Evolutionary conservation across 2,329 filamentous ascomycete species (phyloP).

Genomic region (Niveomyces coronatus): DNA sequence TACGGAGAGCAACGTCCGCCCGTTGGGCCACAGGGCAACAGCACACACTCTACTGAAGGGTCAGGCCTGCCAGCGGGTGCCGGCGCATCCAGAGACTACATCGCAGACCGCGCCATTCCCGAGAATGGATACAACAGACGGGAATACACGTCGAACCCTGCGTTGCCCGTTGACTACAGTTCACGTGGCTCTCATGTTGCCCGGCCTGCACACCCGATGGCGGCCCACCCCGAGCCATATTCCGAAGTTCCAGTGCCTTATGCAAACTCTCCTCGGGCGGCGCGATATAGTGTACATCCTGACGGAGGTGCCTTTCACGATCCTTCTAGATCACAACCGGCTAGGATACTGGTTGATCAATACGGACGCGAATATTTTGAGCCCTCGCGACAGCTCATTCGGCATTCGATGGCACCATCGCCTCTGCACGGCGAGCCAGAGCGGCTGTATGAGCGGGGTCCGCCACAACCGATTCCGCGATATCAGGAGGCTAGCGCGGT

Average conservation of each 20-base stretch:
- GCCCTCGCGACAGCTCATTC: slow-evolving; percentile 33
- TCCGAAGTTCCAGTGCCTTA: slow-evolving; percentile 33
- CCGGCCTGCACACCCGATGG: slow-evolving; percentile 32
- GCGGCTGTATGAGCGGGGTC: slow-evolving; percentile 55
- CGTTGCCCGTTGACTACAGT: slow-evolving; percentile 27
- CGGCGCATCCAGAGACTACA: slow-evolving; percentile 1
- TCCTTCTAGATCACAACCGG: slow-evolving; percentile 40
- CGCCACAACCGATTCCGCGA: slow-evolving; percentile 40
- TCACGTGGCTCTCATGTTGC: slow-evolving; percentile 27
- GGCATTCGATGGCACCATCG: slow-evolving; percentile 45
- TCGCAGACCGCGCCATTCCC: slow-evolving; percentile 13
- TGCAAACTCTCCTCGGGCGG: slow-evolving; percentile 30
- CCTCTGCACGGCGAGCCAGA: slow-evolving; percentile 37
- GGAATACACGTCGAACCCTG: slow-evolving; percentile 19
- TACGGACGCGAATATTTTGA: slow-evolving; percentile 71
- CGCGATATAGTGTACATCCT: slow-evolving; percentile 38
- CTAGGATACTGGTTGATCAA: slow-evolving; percentile 70
- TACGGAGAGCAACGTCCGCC: not conserved
- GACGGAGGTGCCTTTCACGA: slow-evolving; percentile 41
- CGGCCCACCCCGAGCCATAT: slow-evolving; percentile 29
- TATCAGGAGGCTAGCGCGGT: slow-evolving; percentile 35
- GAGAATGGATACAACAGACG: slow-evolving; percentile 22
- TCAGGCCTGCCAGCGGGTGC: not conserved
- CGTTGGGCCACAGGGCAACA: not conserved
- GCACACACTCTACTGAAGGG: not conserved